Evolutionary conservation across 805 yeast genomes (phyloP), one percentile per base, ranked within the genome.

Genomic region (Wickerhamiella galacta): DNA sequence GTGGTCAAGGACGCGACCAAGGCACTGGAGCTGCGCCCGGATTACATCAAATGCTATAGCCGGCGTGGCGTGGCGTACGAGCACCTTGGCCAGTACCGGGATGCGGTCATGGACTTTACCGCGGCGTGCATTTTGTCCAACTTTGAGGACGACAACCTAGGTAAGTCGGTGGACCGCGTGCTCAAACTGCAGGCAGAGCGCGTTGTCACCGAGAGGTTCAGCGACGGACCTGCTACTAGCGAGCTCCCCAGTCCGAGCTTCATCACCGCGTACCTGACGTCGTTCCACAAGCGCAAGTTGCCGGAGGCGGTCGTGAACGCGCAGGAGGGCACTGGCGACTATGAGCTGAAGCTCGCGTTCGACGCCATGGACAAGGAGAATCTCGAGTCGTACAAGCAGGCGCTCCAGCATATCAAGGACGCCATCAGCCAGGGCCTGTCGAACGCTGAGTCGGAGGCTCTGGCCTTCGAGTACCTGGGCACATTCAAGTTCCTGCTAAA

Each of bases 31-130:
- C 60, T 87, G 48, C 78, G 82, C 54, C 94, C 93, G 9, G 87
- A 78, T 53, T 87, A 90, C 60, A 63, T 80, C 48, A 90, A 90
- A 62, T 90, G 95, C 57, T 64, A 83, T 41, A 62, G 81, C 48
- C 81, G 99, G 60, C 77, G 98, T 58, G 95, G 95, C 21, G 71
- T 75, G 44, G 93, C 95, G 20, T 76, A 77, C 54, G 98, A 90
- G 61, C 68, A 71, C 43, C 57, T 82, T 40, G 93, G 72, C 46
- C 62, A 67, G 42, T 83, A 68, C 57, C 69, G 72, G 29, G 93
- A 85, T 38, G 85, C 98, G 28, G 75, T 82, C 70, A 73, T 75
- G 56, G 98, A 90, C 58, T 68, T 79, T 54, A 85, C 95, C 34
- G 83, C 92, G 2, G 68, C 85, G 46, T 75, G 93, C 31, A 69